Percentiles rank a stretch among this genome's conserved stretches.
phyloP scores from a whole-genome alignment of 805 yeast genomes.

The Starmerella kuoi region DNA sequence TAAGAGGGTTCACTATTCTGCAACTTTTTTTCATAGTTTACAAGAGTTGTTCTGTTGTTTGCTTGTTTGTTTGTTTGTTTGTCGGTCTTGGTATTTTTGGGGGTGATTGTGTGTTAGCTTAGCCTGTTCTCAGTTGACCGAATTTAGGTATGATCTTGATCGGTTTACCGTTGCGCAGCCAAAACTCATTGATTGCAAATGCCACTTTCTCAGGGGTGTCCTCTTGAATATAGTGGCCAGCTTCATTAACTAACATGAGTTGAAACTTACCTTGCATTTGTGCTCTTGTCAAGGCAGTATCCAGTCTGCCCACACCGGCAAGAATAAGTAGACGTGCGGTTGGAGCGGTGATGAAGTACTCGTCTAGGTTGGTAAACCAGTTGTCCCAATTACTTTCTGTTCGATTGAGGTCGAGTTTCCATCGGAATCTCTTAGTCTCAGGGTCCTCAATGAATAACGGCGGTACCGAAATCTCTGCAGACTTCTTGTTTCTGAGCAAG shows the following conservation, averaged over 20 bases:
- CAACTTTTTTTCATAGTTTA: too few species aligned
- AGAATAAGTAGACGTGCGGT: slow-evolving; percentile 61
- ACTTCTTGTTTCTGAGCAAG: slow-evolving; percentile 41
- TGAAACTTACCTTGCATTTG: slow-evolving; percentile 97
- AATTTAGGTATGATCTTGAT: slow-evolving; percentile 26
- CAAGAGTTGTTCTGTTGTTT: too few species aligned
- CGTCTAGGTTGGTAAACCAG: slow-evolving; percentile 71
- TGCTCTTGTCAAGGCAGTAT: slow-evolving; percentile 75
- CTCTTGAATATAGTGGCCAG: slow-evolving; percentile 94
- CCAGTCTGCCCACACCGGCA: slow-evolving; percentile 83
- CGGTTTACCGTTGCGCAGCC: slow-evolving; percentile 28
- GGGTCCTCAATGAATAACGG: slow-evolving; percentile 35
- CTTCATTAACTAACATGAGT: slow-evolving; percentile 61
- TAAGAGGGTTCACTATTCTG: too few species aligned
- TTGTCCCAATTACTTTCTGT: slow-evolving; percentile 61
- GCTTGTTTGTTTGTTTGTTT: too few species aligned
- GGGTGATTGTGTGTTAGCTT: too few species aligned
- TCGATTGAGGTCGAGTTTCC: slow-evolving; percentile 52
- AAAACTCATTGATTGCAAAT: slow-evolving; percentile 33
- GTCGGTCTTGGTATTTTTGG: too few species aligned
- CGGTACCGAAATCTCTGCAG: slow-evolving; percentile 75
- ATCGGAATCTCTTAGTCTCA: slow-evolving; percentile 30
- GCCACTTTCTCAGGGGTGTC: slow-evolving; percentile 68
- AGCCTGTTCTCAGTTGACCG: slow-evolving; percentile 25
- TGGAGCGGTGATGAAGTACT: slow-evolving; percentile 36